phyloP scores from a whole-genome alignment of 805 yeast genomes.

The Candida michaelii region DNA sequence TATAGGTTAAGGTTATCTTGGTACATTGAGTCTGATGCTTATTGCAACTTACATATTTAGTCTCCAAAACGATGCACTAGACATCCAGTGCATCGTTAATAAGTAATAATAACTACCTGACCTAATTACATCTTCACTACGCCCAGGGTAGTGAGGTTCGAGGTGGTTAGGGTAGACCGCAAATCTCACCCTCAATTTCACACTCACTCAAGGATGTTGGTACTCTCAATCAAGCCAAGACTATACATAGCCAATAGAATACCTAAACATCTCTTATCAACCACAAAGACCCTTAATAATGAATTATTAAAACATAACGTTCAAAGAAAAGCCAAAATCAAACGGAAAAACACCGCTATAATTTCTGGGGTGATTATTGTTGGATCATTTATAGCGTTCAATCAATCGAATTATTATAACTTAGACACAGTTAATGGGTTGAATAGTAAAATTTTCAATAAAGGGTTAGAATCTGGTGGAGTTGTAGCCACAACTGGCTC shows the following conservation, averaged over 20 bases:
- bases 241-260: constrained; percentile 19
- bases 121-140: too few species aligned
- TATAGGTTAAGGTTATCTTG: too few species aligned
- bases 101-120: too few species aligned
- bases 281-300: constrained; percentile 1
- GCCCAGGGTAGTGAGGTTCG: too few species aligned
- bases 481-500: constrained; percentile 7
- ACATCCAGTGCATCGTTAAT: too few species aligned
- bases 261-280: constrained; percentile 4
- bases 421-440: constrained; percentile 29
- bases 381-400: constrained; percentile 41
- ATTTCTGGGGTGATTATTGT: constrained; percentile 43
- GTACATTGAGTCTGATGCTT: too few species aligned
- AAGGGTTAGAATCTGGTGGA: constrained; percentile 1
- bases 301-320: neutral
- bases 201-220: constrained; percentile 20
- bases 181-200: constrained; percentile 1
- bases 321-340: constrained; percentile 2
- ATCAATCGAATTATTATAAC: constrained; percentile 40
- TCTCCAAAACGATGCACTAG: too few species aligned
- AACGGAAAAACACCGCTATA: constrained; percentile 26
- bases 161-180: too few species aligned
- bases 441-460: constrained; percentile 5
- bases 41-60: too few species aligned
- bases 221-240: constrained; percentile 22